Base-by-base conservation (phyloP, 1,284 basidiomycete genomes). In the Gomphus bonarii region DNA sequence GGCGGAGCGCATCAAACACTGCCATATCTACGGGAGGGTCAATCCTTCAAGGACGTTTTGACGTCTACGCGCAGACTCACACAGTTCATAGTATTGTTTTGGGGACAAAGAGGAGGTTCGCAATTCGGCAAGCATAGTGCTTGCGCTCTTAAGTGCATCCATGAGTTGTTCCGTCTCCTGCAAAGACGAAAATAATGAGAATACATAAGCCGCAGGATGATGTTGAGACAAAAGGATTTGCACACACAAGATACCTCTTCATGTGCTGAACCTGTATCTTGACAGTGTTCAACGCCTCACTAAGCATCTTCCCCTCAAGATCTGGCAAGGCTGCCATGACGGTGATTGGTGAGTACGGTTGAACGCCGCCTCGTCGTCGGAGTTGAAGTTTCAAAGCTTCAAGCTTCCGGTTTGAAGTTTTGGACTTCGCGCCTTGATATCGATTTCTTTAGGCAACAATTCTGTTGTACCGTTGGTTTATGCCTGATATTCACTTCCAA, bases 71-170 rank as follows among this genome's bases (percentile, higher is more conserved):
- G 20, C 3, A 28, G 38, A 44, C 88, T 63, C 62, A 92, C 91
- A 97, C 35, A 97, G 82, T 75, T 97, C 95, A 69, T 97, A 97
- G 72, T 97, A 97, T 68, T 95, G 92, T 68, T 97, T 97, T 8
- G 91, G 94, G 1, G 88, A 87, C 62, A 97, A 77, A 9, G 89
- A 92, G 9, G 89, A 92, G 0, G 93, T 97, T 59, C 95, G 78
- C 20, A 97, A 78, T 68, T 97, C 95, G 18, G 92, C 90, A 54
- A 97, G 81, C 93, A 97, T 97, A 54, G 92, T 80, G 66, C 91
- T 95, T 11, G 94, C 92, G 60, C 87, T 88, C 75, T 97, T 97
- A 65, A 97, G 77, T 18, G 91, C 94, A 70, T 97, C 94, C 94
- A 97, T 97, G 61, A 97, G 85, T 69, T 94, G 88, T 73, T 97